Evolutionary conservation across 1,139 yeast species (phyloP).

Genomic region (Scheffersomyces parashehatae): DNA sequence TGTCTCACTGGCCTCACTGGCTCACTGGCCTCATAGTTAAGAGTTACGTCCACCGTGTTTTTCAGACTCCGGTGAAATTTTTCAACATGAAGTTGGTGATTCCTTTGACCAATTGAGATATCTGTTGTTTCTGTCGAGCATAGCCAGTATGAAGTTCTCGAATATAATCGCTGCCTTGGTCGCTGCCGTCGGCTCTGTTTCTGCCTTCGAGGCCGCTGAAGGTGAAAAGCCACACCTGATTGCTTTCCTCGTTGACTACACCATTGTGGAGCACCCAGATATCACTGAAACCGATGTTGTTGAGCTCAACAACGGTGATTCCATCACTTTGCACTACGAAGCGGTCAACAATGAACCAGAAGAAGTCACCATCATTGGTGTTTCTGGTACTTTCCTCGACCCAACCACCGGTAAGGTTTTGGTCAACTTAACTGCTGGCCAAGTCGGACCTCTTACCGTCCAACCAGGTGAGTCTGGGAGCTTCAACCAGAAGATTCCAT

Average conservation of each 20-base stretch:
- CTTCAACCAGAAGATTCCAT: constrained; percentile 55
- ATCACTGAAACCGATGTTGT: constrained; percentile 37
- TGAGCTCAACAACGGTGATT: constrained; percentile 52
- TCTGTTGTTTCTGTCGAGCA: background rate
- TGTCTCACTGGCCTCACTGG: too few species aligned
- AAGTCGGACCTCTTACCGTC: constrained; percentile 62
- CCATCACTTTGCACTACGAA: constrained; percentile 53
- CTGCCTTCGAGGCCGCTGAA: constrained; percentile 18
- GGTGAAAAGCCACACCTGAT: constrained; percentile 20
- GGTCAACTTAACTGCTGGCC: constrained; percentile 65
- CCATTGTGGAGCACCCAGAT: constrained; percentile 43
- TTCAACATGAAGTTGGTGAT: too few species aligned
- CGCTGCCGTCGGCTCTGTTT: constrained; percentile 14
- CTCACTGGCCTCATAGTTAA: too few species aligned
- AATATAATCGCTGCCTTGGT: constrained; percentile 18
- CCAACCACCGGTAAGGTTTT: constrained; percentile 51
- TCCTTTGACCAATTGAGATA: too few species aligned
- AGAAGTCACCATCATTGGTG: constrained; percentile 57
- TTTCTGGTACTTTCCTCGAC: constrained; percentile 70
- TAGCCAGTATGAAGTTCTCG: constrained; percentile 17
- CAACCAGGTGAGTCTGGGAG: constrained; percentile 47
- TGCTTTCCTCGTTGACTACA: constrained; percentile 43
- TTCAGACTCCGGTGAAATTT: too few species aligned
- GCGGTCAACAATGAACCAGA: constrained; percentile 56
- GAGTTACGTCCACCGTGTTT: too few species aligned